Percentiles rank a stretch among this genome's conserved stretches.
These are phyloP conservation scores for Leccinum uliginosum DNA, from an alignment of 768 basidiomycete species.

Conservation along the genomic window DNA sequence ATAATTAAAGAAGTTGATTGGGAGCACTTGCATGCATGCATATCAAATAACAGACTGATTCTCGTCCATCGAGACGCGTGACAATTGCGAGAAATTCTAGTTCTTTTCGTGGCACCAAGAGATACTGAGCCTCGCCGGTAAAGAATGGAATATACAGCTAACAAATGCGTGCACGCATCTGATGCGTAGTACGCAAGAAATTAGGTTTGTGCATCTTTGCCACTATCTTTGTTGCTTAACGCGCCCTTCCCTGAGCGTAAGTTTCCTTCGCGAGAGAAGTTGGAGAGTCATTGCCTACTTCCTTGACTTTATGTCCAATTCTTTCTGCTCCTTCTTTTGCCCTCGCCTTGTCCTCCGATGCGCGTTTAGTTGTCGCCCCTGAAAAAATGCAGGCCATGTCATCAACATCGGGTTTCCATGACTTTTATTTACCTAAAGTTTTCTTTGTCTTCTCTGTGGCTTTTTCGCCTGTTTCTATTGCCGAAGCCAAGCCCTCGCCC, in stretches of 20 bases:
- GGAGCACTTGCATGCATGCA: neutral
- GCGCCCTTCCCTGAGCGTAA: constrained; percentile 9
- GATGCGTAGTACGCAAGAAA: neutral
- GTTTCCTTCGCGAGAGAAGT: neutral
- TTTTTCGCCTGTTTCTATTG: constrained; percentile 39
- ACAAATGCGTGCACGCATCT: too few relatives aligned
- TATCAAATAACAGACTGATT: neutral
- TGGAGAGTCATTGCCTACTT: constrained; percentile 2
- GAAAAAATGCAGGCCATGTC: neutral
- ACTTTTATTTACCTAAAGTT: constrained; percentile 26
- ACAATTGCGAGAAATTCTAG: neutral
- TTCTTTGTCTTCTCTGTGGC: constrained; percentile 37
- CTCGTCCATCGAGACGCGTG: too few relatives aligned
- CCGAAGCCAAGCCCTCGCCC: constrained; percentile 36
- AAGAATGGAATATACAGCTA: too few relatives aligned
- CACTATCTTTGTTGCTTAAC: constrained; percentile 15
- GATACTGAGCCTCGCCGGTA: too few relatives aligned
- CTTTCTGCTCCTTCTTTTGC: constrained; percentile 1
- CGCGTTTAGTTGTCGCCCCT: constrained; percentile 2
- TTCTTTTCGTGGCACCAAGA: neutral
- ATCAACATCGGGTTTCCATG: neutral
- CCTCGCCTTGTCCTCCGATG: constrained; percentile 1
- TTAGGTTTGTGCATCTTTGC: constrained; percentile 13
- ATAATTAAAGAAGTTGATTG: neutral
- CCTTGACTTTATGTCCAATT: constrained; percentile 12